Conservation (phyloP, 2,329 filamentous ascomycete genomes). For the Aspergillus fumigatus region DNA sequence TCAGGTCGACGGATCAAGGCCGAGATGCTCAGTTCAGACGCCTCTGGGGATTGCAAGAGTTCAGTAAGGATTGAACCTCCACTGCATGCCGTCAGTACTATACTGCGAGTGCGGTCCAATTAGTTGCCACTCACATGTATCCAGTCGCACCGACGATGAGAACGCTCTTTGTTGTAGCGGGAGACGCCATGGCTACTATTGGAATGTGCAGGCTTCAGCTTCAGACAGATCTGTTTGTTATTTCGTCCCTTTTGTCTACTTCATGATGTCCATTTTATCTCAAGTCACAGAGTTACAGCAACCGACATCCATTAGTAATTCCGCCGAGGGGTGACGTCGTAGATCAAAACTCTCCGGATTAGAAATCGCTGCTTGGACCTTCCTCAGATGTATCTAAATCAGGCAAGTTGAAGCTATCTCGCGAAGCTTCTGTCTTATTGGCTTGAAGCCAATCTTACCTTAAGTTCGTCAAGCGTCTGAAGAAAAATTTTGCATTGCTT, state of each 20-base stretch:
- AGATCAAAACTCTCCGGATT: not conserved
- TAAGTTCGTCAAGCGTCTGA: too few relatives aligned
- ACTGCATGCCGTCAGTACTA: not conserved
- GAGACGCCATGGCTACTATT: not conserved
- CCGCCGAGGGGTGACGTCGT: not conserved
- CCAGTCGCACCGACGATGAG: not conserved
- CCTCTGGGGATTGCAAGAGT: not conserved
- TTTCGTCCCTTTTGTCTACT: not conserved
- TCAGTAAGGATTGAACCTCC: not conserved
- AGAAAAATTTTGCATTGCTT: not conserved
- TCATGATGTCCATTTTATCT: not conserved
- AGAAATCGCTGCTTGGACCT: not conserved
- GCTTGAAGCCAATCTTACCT: too few relatives aligned
- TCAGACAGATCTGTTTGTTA: not conserved
- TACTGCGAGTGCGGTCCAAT: not conserved
- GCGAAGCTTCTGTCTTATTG: too few relatives aligned
- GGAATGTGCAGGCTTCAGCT: not conserved
- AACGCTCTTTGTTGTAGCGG: not conserved
- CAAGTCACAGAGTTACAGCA: not conserved
- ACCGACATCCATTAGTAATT: not conserved
- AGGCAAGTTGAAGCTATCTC: not conserved
- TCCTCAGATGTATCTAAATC: not conserved
- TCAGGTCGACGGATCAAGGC: slow-evolving; percentile 8
- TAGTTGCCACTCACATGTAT: not conserved
- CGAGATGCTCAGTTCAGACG: slow-evolving; percentile 1